Evolutionary conservation across 331 rosid genomes (phyloP).

Genomic region (Rhamnella rubrinervis): DNA sequence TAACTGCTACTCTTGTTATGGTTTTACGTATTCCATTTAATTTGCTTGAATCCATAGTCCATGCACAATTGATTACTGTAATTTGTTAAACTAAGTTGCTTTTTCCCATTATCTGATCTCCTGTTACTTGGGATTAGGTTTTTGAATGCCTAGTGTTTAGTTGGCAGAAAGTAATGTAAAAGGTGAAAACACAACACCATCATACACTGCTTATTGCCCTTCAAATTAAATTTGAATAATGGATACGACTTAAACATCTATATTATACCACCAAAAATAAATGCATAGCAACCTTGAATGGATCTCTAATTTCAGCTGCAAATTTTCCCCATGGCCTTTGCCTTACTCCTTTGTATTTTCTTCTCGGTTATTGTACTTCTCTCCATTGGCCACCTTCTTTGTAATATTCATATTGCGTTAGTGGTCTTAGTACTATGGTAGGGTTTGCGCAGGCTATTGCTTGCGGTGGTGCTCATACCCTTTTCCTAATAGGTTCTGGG

Average conservation of each 20-base stretch:
- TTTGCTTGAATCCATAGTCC: too few relatives aligned
- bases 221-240: too few relatives aligned
- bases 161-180: neutral
- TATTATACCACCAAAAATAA: too few relatives aligned
- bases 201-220: neutral
- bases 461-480: too few relatives aligned
- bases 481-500: too few relatives aligned
- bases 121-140: constrained; percentile 4
- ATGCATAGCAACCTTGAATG: constrained; percentile 37
- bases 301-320: constrained; percentile 53
- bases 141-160: neutral
- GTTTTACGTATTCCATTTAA: too few relatives aligned
- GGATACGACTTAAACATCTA: too few relatives aligned
- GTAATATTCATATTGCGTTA: constrained; percentile 27
- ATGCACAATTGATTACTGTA: too few relatives aligned
- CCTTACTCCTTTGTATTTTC: constrained; percentile 52
- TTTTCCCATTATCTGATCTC: too few relatives aligned
- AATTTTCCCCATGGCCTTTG: constrained; percentile 57
- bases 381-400: neutral
- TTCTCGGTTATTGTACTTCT: constrained; percentile 22
- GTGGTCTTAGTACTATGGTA: neutral
- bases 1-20: too few relatives aligned
- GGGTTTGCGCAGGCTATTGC: too few relatives aligned
- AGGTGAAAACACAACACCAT: neutral
- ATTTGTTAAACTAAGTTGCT: too few relatives aligned